These are phyloP conservation scores for Penicillium sp. DNA, from an alignment of 2,329 filamentous ascomycete species.

Conservation along the genomic window DNA sequence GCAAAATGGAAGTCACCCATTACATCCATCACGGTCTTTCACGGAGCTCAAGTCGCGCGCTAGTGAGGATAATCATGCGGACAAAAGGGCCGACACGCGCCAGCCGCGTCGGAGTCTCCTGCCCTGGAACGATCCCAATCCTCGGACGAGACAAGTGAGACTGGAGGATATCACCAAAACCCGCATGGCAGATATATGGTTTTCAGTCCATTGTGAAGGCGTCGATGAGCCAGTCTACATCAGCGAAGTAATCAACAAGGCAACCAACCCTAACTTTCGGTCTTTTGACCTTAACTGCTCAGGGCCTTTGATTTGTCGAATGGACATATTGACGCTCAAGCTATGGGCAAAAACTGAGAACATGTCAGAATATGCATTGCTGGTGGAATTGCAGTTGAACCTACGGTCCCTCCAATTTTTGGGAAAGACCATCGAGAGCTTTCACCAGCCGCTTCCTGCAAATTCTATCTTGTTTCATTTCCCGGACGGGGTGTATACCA, in stretches of 20 bases:
- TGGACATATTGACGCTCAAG: conserved; percentile 63
- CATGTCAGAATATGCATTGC: conserved; percentile 56
- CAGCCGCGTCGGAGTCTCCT: conserved; percentile 56
- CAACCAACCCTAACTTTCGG: conserved; percentile 88
- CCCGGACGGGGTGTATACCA: conserved; percentile 79
- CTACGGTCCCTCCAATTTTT: conserved; percentile 74
- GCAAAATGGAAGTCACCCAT: conserved; percentile 48
- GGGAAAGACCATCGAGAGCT: conserved; percentile 60
- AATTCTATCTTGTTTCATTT: conserved; percentile 87
- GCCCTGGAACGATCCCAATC: conserved; percentile 61
- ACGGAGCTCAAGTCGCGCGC: conserved; percentile 48
- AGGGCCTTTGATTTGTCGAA: conserved; percentile 63
- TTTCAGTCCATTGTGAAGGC: conserved; percentile 70
- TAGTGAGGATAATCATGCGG: conserved; percentile 16
- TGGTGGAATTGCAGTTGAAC: conserved; percentile 71
- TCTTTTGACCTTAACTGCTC: conserved; percentile 72
- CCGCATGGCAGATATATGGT: conserved; percentile 82
- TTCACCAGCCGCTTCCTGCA: conserved; percentile 70
- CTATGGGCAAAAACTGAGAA: conserved; percentile 67
- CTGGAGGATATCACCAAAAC: conserved; percentile 69
- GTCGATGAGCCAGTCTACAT: conserved; percentile 77
- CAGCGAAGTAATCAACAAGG: conserved; percentile 73
- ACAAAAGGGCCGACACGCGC: conserved; percentile 20
- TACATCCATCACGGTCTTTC: conserved; percentile 60
- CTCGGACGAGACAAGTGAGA: conserved; percentile 65